Evolutionary conservation across 2,329 filamentous ascomycete species (phyloP).

Genomic region (Verticillium albo-atrum): DNA sequence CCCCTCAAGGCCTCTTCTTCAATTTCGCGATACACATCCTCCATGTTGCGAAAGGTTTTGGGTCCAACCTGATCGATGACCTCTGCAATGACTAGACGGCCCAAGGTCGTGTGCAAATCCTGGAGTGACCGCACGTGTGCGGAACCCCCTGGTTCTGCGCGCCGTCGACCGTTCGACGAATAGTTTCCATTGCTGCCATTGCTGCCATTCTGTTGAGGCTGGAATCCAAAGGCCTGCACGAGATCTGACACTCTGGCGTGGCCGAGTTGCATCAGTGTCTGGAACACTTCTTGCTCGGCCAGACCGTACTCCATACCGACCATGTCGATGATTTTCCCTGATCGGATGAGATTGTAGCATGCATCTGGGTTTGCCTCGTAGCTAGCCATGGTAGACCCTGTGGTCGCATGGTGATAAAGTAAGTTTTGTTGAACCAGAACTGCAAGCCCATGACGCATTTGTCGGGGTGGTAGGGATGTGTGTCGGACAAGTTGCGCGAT

Average conservation of each 20-base stretch:
- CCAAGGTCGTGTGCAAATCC: conserved; percentile 46
- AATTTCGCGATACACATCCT: conserved; percentile 58
- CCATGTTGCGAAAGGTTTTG: conserved; percentile 54
- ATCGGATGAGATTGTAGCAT: conserved; percentile 77
- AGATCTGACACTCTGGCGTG: conserved; percentile 71
- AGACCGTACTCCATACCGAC: conserved; percentile 70
- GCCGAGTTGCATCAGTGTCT: conserved; percentile 71
- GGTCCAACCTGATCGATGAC: conserved; percentile 61
- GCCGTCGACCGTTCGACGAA: conserved; percentile 18
- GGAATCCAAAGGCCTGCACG: conserved; percentile 52
- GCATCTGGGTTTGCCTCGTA: conserved; percentile 82
- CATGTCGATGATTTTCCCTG: conserved; percentile 74
- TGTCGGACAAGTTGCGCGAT: conserved; percentile 65
- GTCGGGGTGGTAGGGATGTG: conserved; percentile 67
- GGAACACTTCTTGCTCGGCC: conserved; percentile 69
- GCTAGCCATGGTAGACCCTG: conserved; percentile 58
- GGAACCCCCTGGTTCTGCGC: background rate
- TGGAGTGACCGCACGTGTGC: conserved; percentile 36
- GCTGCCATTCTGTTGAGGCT: conserved; percentile 17
- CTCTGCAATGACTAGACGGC: conserved; percentile 57
- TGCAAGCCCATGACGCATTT: conserved; percentile 76
- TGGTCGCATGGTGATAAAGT: conserved; percentile 65
- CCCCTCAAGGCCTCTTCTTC: conserved; percentile 56
- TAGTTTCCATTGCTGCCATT: conserved; percentile 20
- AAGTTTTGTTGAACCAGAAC: conserved; percentile 88